Conservation (phyloP, 1,284 basidiomycete species). For the Ganoderma sp. region DNA sequence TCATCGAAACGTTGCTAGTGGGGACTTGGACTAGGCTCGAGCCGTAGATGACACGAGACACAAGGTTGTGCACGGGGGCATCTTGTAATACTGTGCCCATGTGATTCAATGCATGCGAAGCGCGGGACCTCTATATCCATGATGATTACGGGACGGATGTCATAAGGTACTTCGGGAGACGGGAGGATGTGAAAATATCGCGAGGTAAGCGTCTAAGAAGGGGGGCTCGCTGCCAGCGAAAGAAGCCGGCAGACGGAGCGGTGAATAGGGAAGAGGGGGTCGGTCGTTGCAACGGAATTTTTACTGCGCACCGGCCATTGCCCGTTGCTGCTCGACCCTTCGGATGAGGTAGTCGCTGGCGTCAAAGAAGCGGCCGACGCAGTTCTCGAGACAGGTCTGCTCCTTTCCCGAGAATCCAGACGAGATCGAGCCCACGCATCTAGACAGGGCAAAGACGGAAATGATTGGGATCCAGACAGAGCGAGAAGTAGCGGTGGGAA, state of each 20-base stretch:
- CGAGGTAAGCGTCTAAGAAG: conserved; percentile 1
- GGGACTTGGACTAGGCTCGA: neutral
- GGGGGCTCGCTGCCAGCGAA: neutral
- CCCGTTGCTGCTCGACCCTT: conserved; percentile 72
- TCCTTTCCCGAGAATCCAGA: conserved; percentile 79
- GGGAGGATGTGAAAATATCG: conserved; percentile 10
- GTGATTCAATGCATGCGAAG: conserved; percentile 14
- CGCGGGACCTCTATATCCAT: conserved; percentile 11
- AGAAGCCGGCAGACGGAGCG: conserved; percentile 1
- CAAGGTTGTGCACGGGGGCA: neutral
- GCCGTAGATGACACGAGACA: neutral
- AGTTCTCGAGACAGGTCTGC: conserved; percentile 87
- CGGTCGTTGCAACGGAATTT: conserved; percentile 10
- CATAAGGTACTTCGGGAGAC: conserved; percentile 13
- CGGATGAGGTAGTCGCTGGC: conserved; percentile 88
- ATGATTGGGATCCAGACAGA: conserved; percentile 27
- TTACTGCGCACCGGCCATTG: conserved; percentile 18
- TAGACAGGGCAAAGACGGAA: conserved; percentile 18
- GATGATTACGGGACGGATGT: conserved; percentile 10
- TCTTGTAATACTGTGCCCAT: conserved; percentile 8
- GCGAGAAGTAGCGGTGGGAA: conserved; percentile 28
- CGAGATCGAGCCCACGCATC: conserved; percentile 34
- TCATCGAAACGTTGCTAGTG: conserved; percentile 45
- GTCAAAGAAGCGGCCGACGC: conserved; percentile 94
- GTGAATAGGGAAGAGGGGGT: neutral